Evolutionary conservation across 225 moss, liverwort and hornwort genomes (phyloP).

Genomic region (Pseudisothecium myosuroides): DNA sequence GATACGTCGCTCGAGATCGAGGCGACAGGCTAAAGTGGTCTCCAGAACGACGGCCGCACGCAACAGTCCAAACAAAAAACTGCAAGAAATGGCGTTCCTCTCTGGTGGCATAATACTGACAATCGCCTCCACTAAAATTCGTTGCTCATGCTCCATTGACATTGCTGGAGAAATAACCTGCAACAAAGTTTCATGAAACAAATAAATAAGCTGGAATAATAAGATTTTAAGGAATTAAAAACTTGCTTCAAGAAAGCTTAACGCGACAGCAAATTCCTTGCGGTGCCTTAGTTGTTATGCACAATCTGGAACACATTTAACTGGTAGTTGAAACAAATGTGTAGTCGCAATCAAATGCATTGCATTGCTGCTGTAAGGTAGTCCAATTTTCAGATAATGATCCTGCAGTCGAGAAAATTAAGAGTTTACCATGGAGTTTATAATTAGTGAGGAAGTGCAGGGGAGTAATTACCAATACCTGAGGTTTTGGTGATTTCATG

Average conservation of each 20-base stretch:
- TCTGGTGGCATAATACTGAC: constrained; percentile 76
- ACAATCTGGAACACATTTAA: background rate
- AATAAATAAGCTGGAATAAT: background rate
- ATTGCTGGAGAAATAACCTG: constrained; percentile 48
- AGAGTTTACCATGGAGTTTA: background rate
- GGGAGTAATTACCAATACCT: background rate
- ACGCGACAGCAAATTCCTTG: background rate
- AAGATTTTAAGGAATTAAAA: background rate
- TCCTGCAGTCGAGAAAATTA: background rate
- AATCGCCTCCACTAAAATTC: constrained; percentile 77
- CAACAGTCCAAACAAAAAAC: constrained; percentile 71
- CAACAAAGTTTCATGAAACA: background rate
- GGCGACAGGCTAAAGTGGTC: constrained; percentile 65
- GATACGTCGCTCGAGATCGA: constrained; percentile 71
- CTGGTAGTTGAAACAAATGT: background rate
- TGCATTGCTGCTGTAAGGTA: background rate
- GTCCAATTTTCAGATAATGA: background rate
- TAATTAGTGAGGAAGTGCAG: background rate
- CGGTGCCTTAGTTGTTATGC: too few species aligned
- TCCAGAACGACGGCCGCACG: constrained; percentile 71
- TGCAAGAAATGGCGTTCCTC: constrained; percentile 69
- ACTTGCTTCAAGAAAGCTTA: background rate
- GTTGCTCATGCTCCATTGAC: constrained; percentile 79
- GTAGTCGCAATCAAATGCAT: background rate
- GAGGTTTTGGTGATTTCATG: constrained; percentile 30